Conservation (phyloP, 306 rosid genomes). For the Spatholobus suberectus region DNA sequence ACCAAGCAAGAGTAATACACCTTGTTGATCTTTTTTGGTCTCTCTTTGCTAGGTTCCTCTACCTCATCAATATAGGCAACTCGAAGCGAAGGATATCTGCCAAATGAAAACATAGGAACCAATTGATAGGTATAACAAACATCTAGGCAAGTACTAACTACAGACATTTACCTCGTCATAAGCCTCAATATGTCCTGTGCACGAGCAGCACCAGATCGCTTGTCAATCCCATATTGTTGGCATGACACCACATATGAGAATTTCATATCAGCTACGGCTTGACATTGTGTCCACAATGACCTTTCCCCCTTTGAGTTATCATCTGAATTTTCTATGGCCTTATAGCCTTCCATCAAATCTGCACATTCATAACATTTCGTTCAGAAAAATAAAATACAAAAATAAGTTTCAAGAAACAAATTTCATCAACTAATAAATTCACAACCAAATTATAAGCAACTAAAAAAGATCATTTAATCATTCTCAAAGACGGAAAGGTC, state of each 20-base stretch:
- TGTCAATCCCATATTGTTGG: constrained; percentile 92
- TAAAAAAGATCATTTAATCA: background rate
- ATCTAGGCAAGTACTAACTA: background rate
- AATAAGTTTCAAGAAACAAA: background rate
- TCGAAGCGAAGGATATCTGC: constrained; percentile 93
- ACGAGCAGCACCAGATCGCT: constrained; percentile 83
- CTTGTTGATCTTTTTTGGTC: constrained; percentile 77
- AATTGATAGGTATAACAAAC: background rate
- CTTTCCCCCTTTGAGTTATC: constrained; percentile 82
- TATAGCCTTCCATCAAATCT: constrained; percentile 98
- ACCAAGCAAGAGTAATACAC: constrained; percentile 89
- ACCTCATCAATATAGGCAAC: constrained; percentile 97
- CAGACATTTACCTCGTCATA: constrained; percentile 74
- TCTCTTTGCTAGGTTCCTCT: constrained; percentile 89
- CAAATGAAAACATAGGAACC: constrained; percentile 33
- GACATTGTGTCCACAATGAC: constrained; percentile 93
- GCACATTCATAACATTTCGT: constrained; percentile 40
- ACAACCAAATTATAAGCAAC: constrained; percentile 16
- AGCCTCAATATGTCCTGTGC: constrained; percentile 92
- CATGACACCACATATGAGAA: constrained; percentile 97
- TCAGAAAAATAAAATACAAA: background rate
- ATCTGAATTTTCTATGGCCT: constrained; percentile 87
- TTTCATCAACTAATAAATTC: constrained; percentile 4
- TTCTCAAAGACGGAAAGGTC: constrained; percentile 9
- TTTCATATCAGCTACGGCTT: constrained; percentile 96